Evolutionary conservation across 2,329 filamentous ascomycete genomes (phyloP).

Genomic region (Pseudopyricularia javanii): DNA sequence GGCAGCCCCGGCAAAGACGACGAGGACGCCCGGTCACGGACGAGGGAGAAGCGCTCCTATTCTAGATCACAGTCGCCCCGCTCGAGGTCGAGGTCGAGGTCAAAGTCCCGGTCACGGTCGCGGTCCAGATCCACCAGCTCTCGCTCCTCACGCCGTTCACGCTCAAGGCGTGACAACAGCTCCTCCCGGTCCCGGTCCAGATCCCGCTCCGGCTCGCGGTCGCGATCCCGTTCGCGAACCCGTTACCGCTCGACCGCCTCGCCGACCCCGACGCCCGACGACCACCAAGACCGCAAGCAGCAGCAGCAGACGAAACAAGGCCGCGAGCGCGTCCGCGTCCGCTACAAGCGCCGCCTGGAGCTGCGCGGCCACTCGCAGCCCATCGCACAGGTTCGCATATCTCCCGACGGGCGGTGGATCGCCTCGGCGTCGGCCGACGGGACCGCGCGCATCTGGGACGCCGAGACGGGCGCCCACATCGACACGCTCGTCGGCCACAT

Average conservation of each 20-base stretch:
- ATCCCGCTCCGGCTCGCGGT: slow-evolving; percentile 17
- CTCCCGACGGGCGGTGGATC: slow-evolving; percentile 79
- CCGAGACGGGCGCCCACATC: slow-evolving; percentile 62
- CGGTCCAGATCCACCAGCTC: slow-evolving; percentile 17
- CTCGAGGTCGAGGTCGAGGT: slow-evolving; percentile 10
- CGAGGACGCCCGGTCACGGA: neutral
- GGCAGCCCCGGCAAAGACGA: neutral
- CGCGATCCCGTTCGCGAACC: slow-evolving; percentile 19
- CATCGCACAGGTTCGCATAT: slow-evolving; percentile 79
- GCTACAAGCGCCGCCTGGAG: slow-evolving; percentile 55
- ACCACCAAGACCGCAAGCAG: slow-evolving; percentile 13
- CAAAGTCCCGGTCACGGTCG: slow-evolving; percentile 11
- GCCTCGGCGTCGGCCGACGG: slow-evolving; percentile 83
- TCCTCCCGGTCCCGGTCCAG: slow-evolving; percentile 19
- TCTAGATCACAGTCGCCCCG: neutral
- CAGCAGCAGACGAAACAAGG: slow-evolving; percentile 26
- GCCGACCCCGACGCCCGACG: slow-evolving; percentile 4
- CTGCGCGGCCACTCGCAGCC: slow-evolving; percentile 68
- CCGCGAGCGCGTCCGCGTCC: slow-evolving; percentile 32
- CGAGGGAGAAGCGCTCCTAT: neutral
- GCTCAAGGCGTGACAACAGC: slow-evolving; percentile 24
- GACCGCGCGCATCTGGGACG: slow-evolving; percentile 85
- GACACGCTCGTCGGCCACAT: slow-evolving; percentile 89
- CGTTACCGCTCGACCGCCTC: slow-evolving; percentile 11
- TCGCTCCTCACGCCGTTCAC: slow-evolving; percentile 19